These are phyloP conservation scores for Hanseniaspora uvarum DNA, from an alignment of 1,139 yeast genomes.

Conservation along the genomic window DNA sequence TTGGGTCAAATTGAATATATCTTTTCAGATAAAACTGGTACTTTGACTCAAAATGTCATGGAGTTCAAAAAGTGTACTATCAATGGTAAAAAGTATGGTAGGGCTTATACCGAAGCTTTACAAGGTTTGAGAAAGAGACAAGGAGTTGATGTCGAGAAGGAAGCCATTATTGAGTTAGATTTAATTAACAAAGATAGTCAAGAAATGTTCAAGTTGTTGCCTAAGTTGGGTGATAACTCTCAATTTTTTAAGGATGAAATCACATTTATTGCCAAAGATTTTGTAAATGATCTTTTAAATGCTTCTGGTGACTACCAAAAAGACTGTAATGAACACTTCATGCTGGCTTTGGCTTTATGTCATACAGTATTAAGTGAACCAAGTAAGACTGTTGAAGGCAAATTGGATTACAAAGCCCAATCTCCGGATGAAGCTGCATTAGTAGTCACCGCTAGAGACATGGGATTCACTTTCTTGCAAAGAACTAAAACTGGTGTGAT, in stretches of 20 bases:
- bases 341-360: slow-evolving; percentile 81
- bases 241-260: slow-evolving; percentile 55
- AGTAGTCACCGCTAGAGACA: slow-evolving; percentile 84
- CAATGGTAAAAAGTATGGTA: slow-evolving; percentile 74
- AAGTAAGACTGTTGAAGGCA: slow-evolving; percentile 46
- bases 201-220: slow-evolving; percentile 52
- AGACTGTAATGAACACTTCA: slow-evolving; percentile 59
- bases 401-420: slow-evolving; percentile 71
- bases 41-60: slow-evolving; percentile 93
- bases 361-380: slow-evolving; percentile 83
- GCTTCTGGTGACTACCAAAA: slow-evolving; percentile 48
- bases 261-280: slow-evolving; percentile 70
- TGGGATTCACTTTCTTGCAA: slow-evolving; percentile 72
- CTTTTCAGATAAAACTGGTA: slow-evolving; percentile 94
- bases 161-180: slow-evolving; percentile 50
- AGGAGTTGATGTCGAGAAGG: slow-evolving; percentile 69
- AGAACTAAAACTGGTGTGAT: slow-evolving; percentile 64
- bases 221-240: slow-evolving; percentile 38
- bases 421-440: slow-evolving; percentile 98
- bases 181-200: slow-evolving; percentile 55
- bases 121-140: slow-evolving; percentile 85
- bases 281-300: slow-evolving; percentile 45
- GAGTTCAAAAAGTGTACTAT: slow-evolving; percentile 90
- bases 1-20: slow-evolving; percentile 93
- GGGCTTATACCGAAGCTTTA: slow-evolving; percentile 91